Evolutionary conservation across 306 rosid species (phyloP).

Genomic region (Glycine latifolia): DNA sequence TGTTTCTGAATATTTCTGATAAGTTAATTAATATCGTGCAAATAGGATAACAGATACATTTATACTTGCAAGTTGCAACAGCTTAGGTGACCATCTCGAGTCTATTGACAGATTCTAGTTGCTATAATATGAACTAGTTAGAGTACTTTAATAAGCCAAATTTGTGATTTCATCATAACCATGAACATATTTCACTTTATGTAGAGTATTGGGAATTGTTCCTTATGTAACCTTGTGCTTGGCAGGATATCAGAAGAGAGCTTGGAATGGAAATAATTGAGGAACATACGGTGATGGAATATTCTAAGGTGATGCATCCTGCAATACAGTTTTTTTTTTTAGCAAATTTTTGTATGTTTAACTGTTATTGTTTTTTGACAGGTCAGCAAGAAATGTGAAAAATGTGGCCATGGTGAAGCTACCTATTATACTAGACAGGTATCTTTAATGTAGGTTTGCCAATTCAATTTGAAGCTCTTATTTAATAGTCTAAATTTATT

Average conservation of each 20-base stretch:
- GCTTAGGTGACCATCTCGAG: background rate
- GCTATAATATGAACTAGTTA: no score
- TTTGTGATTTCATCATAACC: conserved; percentile 17
- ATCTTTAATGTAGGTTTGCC: conserved; percentile 23
- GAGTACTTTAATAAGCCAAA: background rate
- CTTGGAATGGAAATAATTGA: conserved; percentile 53
- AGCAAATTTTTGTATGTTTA: conserved; percentile 2
- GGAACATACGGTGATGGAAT: conserved; percentile 44
- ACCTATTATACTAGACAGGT: conserved; percentile 58
- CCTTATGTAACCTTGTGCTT: conserved; percentile 28
- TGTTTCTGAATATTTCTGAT: background rate
- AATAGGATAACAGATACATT: background rate
- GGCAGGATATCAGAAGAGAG: conserved; percentile 60
- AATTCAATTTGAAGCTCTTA: conserved; percentile 26
- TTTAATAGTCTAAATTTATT: background rate
- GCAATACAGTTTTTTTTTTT: background rate
- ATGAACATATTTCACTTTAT: background rate
- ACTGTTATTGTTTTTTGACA: conserved; percentile 41
- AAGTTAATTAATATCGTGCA: background rate
- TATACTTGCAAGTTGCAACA: no score
- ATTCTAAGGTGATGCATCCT: conserved; percentile 52
- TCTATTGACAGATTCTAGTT: background rate
- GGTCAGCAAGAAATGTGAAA: conserved; percentile 77
- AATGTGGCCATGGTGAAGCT: conserved; percentile 84
- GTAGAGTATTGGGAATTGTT: background rate